A percentile compares a stretch with the other conserved stretches of the same genome.
These are phyloP conservation scores for Allomyces arbusculus DNA, from an alignment of 192 early-diverging fungal species.

Conservation along the genomic window DNA sequence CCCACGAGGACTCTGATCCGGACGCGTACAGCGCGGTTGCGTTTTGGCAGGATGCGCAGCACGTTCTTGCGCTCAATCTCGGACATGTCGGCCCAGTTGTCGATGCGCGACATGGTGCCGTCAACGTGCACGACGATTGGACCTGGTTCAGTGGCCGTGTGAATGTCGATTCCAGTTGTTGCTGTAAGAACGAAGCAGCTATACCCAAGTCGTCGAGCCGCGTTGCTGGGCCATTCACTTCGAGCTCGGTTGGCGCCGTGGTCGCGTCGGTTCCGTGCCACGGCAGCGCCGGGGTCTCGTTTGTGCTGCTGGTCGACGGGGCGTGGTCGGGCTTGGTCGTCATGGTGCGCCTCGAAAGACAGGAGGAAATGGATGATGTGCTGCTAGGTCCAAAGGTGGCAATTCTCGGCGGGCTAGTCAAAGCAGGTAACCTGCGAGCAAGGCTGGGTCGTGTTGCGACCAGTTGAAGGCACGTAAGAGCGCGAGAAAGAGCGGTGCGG, in stretches of 20 bases:
- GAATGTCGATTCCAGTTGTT: too few relatives aligned
- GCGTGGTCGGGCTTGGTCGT: not conserved
- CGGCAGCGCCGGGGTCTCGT: too few relatives aligned
- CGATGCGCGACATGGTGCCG: conserved; percentile 20
- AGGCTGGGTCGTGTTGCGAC: too few relatives aligned
- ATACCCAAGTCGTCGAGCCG: too few relatives aligned
- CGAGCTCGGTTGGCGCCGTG: too few relatives aligned
- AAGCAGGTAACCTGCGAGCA: too few relatives aligned
- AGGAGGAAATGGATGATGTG: not conserved
- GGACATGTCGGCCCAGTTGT: conserved; percentile 17
- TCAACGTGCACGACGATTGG: conserved; percentile 4
- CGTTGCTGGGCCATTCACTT: too few relatives aligned
- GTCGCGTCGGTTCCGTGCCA: too few relatives aligned
- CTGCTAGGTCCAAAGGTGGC: not conserved
- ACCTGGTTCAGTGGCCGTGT: not conserved
- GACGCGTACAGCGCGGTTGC: conserved; percentile 8
- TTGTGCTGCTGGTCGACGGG: too few relatives aligned
- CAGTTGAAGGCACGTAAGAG: too few relatives aligned
- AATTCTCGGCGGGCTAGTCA: too few relatives aligned
- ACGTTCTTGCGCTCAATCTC: conserved; percentile 13
- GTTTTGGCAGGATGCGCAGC: conserved; percentile 16
- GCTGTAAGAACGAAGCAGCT: not conserved
- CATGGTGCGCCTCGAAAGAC: not conserved
- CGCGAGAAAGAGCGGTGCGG: too few relatives aligned
- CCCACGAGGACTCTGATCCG: not conserved